Evolutionary conservation across 106 monocot species (phyloP), one percentile per base, ranked within the genome.

Genomic region (Dendrobium officinale): DNA sequence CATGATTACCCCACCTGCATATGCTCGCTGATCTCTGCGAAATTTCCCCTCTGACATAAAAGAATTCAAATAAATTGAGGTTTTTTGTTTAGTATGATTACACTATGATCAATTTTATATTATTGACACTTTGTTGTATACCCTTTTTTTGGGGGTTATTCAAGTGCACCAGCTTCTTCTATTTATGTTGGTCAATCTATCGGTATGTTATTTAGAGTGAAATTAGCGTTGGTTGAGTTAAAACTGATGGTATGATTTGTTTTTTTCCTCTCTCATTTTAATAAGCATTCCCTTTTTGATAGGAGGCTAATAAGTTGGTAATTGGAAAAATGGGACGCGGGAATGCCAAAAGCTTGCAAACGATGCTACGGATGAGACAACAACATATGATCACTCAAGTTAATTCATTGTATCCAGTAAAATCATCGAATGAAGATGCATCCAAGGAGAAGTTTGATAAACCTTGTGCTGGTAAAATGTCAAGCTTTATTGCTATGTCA

Each of bases 371-470:
- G 70, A 81, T 72, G 75, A 94, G 98, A 76, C 90, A 95, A 61
- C 94, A 91, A 55, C 80, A 91, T 80, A 98, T 98, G 94, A 56
- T 95, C 26, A 26, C 84, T 56, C 95, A 98, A 84, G 91, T 98
- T 83, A 77, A 84, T 74, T 67, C 79, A 1, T 72, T 98, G 33
- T 98, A 92, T 90, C 98, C 95, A 67, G 88, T 98, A 77, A 91
- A 86, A 77, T 72, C 79, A 47, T 82, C 84, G 42, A 82, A 75
- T 68, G 86, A 84, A 56, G 78, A 81, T 47, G 31, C 75, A 75
- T 75, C 78, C 37, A 78, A 13, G 75, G 88, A 87, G 84, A 87
- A 78, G 64, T 16, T 48, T 81, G 88, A 84, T 75, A 58, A 72
- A 56, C 19, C 37, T 82, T 61, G 84, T 81, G 77, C 26, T 77